Base-by-base conservation (phyloP, 1,284 basidiomycete genomes). In the Xerocomus amazonicus region DNA sequence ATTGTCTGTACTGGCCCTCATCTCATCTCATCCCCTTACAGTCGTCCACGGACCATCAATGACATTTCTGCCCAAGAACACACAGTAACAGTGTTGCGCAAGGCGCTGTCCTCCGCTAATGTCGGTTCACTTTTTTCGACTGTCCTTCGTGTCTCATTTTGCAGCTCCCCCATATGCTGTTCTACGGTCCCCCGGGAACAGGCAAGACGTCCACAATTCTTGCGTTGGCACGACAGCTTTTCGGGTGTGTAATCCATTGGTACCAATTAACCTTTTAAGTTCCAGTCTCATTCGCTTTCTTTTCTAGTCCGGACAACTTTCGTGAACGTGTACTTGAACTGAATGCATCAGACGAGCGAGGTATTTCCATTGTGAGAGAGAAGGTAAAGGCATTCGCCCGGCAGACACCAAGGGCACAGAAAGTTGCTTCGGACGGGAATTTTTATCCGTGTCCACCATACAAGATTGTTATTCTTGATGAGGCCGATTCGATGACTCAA, bases 401-500 rank as follows among this genome's bases (percentile, higher is more conserved):
- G 55, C 92, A 96, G 69, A 95, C 92, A 9, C 92, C 92, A 17
- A 81, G 91, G 53, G 90, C 90, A 27, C 83, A 87, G 61, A 70
- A 78, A 8, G 76, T 80, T 14, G 73, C 84, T 12, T 87, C 88
- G 0, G 91, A 94, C 59, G 90, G 90, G 17, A 88, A 87, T 61
- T 77, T 74, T 47, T 98, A 97, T 65, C 95, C 96, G 26, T 97
- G 92, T 64, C 97, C 97, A 29, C 96, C 97, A 0, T 99, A 93
- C 77, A 99, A 99, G 70, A 97, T 99, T 60, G 90, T 99, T 66
- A 98, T 99, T 55, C 81, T 99, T 16, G 97, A 99, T 64, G 97
- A 99, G 73, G 97, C 97, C 34, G 97, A 99, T 67, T 96, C 92
- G 12, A 99, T 99, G 96, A 99, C 96, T 7, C 97, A 99, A 70